Conservation (phyloP, 2,329 filamentous ascomycete genomes). For the Graphilbum fragrans region DNA sequence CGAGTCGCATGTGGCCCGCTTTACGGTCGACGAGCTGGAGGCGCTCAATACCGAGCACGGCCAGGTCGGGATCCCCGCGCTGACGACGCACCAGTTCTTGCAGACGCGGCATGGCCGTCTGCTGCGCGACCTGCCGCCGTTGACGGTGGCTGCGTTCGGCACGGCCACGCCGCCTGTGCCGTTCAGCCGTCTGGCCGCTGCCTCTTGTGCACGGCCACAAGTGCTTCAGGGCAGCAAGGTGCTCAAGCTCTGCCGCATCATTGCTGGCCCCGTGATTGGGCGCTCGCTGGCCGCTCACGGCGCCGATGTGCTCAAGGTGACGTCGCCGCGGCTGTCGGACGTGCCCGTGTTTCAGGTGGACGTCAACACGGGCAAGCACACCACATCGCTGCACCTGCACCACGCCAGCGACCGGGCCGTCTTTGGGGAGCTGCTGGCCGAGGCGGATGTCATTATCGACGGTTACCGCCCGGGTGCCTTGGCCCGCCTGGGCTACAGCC, state of each 20-base stretch:
- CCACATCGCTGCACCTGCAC: conserved; percentile 31
- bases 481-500: conserved; percentile 23
- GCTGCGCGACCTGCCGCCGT: conserved; percentile 28
- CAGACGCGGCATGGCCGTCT: conserved; percentile 24
- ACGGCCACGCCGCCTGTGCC: conserved; percentile 31
- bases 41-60: conserved; percentile 27
- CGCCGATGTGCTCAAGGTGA: conserved; percentile 32
- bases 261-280: conserved; percentile 32
- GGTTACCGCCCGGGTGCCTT: conserved; percentile 34
- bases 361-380: conserved; percentile 31
- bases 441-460: conserved; percentile 40
- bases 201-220: conserved; percentile 15
- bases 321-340: conserved; percentile 27
- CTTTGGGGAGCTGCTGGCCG: conserved; percentile 32
- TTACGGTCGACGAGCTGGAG: conserved; percentile 25
- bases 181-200: conserved; percentile 16
- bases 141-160: conserved; percentile 33
- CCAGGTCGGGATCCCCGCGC: conserved; percentile 30
- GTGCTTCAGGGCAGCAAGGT: conserved; percentile 34
- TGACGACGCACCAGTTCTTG: conserved; percentile 29
- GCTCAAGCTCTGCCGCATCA: conserved; percentile 35
- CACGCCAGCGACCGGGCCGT: conserved; percentile 32
- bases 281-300: conserved; percentile 28
- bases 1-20: conserved; percentile 26
- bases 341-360: conserved; percentile 25